A percentile compares a stretch with the other conserved stretches of the same genome.
Conservation (phyloP, 768 basidiomycete genomes). For the Lentinula aciculospora region DNA sequence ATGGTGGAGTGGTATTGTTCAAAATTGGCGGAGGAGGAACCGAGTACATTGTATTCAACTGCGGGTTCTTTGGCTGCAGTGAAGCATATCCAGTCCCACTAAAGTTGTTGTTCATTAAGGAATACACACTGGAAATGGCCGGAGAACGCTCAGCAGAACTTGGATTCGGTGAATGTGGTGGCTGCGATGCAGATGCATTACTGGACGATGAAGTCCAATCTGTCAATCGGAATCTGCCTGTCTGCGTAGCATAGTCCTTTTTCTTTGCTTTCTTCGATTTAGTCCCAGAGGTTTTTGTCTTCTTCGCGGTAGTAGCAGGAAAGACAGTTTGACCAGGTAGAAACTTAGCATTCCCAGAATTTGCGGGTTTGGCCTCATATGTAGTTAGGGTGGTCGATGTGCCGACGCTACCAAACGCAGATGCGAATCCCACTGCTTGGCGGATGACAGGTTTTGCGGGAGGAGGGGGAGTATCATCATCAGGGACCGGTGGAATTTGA, state of each 20-base stretch:
- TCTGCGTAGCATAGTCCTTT: slow-evolving; percentile 40
- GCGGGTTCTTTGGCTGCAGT: not conserved
- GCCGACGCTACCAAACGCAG: slow-evolving; percentile 20
- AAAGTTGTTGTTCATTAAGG: not conserved
- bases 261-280: slow-evolving; percentile 27
- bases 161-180: not conserved
- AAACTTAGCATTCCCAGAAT: slow-evolving; percentile 26
- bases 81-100: not conserved
- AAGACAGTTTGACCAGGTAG: slow-evolving; percentile 50
- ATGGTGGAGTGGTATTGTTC: not conserved
- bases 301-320: slow-evolving; percentile 15
- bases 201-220: slow-evolving; percentile 15
- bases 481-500: slow-evolving; percentile 29
- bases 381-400: slow-evolving; percentile 28
- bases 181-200: not conserved
- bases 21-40: not conserved
- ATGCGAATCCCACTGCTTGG: slow-evolving; percentile 51
- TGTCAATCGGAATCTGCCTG: slow-evolving; percentile 43
- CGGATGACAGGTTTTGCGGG: slow-evolving; percentile 47
- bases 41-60: not conserved
- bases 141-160: not conserved
- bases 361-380: slow-evolving; percentile 30
- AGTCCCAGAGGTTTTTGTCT: not conserved
- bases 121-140: not conserved
- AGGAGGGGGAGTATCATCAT: slow-evolving; percentile 45